Base-by-base conservation (phyloP, 2,329 filamentous ascomycete species). In the Neopestalotiopsis clavispora region DNA sequence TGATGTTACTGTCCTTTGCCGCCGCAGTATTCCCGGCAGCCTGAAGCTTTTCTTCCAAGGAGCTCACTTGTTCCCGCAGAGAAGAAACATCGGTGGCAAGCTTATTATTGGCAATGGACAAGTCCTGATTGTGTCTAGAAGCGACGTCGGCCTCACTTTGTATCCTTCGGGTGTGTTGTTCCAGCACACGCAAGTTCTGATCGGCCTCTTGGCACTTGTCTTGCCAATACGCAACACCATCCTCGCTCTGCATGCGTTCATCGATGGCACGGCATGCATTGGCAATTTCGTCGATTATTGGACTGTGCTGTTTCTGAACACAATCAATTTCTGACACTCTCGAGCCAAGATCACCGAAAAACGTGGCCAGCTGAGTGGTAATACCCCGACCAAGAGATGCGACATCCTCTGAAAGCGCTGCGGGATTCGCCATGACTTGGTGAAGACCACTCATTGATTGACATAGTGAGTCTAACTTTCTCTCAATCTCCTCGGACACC, bases 391-490 rank as follows among this genome's bases (percentile, higher is more conserved):
- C 13, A 20, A 28, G 14, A 5, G 45, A 57, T 32, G 57, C 20
- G 5, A 38, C 6, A 68, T 57, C 32, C 61, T 62, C 42, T 57
- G 56, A 23, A 4, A 67, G 13, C 10, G 23, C 58, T 23, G 64
- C 52, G 13, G n/a, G 64, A 59, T 59, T 64, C 30, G 42, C 20
- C 14, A 32, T 32, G 6, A 12, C 40, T n/a, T 30, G 45, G 13
- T 40, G 66, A 13, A 69, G 52, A 9, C 63, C 64, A 14, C 58
- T 45, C 30, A 69, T 4, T 58, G 64, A 30, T 5, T 66, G 60
- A 34, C 40, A 13, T 5, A 69, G 4, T 17, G 38, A 63, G 14
- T 67, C 65, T 20, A 69, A 59, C 4, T 30, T 69, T 2, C 42
- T 10, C 9, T 45, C 32, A 28, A 60, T 45, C 9, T 56, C 57